Evolutionary conservation across 345 rosid genomes (phyloP), one percentile per base, ranked within the genome.

Genomic region (Tarenaya hassleriana): DNA sequence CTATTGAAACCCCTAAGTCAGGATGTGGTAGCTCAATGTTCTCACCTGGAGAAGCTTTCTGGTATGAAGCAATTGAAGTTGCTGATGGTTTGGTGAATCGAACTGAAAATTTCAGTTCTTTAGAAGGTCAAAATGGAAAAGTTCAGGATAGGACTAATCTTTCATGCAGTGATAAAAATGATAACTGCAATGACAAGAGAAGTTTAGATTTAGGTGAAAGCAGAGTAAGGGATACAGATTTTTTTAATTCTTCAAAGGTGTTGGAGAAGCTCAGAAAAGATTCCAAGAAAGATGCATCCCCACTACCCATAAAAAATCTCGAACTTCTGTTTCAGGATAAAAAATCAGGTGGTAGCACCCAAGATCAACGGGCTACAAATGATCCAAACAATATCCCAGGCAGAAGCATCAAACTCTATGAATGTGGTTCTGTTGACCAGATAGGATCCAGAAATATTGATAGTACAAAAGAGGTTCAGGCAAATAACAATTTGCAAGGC

Each of bases 31-130:
- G 86, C 75, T 87, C 92, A 45, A 71, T 78, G 51, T 78, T 90
- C 75, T 91, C 98, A 38, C 98, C 96, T 7, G 96, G 96, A 54
- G 98, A 91, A n/a, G 78, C 84, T 56, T 91, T 91, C 68, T 91
- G 98, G 98, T 79, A 76, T 75, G 98, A 91, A 72, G 98, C 95
- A 50, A 76, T 91, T 72, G 76, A 77, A 68, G 63, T 91, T 69
- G 98, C 92, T 69, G 98, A 91, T 76, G 87, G 89, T 45, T 67
- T 90, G 69, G 60, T 67, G 68, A 54, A 58, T 50, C 79, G 72
- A 67, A 40, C 60, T 46, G 71, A 69, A 38, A 49, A 58, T 52
- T 55, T 63, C 52, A 38, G 57, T 56, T 73, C 61, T 10, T 64
- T 67, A 53, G 69, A 56, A 63, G 47, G 44, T 18, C 52, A 47